phyloP scores from a whole-genome alignment of 768 basidiomycete species.

The Suillus subluteus region DNA sequence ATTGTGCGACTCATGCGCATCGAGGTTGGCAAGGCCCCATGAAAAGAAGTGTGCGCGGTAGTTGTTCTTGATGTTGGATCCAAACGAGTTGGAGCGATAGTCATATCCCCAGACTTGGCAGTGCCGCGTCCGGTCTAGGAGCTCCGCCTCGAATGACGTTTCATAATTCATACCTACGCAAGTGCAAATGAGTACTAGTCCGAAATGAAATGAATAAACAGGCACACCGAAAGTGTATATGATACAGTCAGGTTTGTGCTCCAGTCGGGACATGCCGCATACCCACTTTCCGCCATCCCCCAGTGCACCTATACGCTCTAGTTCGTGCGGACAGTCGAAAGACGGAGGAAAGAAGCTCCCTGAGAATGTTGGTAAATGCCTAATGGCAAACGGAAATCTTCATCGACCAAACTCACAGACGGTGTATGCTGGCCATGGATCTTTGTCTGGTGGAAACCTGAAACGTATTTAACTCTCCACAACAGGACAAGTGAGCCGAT shows the following conservation, averaged over 20 bases:
- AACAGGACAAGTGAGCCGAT: constrained; percentile 14
- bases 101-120: constrained; percentile 71
- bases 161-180: constrained; percentile 55
- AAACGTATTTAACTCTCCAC: constrained; percentile 12
- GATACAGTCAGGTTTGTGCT: constrained; percentile 56
- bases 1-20: constrained; percentile 37
- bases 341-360: constrained; percentile 52
- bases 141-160: constrained; percentile 64
- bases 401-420: constrained; percentile 45
- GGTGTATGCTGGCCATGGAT: constrained; percentile 62
- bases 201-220: not conserved
- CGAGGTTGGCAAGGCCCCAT: constrained; percentile 42
- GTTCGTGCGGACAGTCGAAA: constrained; percentile 47
- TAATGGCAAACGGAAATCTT: not conserved
- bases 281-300: constrained; percentile 77
- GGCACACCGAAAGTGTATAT: constrained; percentile 63
- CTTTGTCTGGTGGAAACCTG: constrained; percentile 55
- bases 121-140: constrained; percentile 48
- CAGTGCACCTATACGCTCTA: constrained; percentile 49
- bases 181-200: not conserved
- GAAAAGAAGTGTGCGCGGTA: constrained; percentile 46
- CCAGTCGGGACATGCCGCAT: constrained; percentile 61
- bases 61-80: constrained; percentile 35
- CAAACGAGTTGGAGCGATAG: constrained; percentile 40
- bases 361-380: constrained; percentile 18